Evolutionary conservation across 31 red algal species (phyloP).

Genomic region (Odonthalia washingtoniensis): DNA sequence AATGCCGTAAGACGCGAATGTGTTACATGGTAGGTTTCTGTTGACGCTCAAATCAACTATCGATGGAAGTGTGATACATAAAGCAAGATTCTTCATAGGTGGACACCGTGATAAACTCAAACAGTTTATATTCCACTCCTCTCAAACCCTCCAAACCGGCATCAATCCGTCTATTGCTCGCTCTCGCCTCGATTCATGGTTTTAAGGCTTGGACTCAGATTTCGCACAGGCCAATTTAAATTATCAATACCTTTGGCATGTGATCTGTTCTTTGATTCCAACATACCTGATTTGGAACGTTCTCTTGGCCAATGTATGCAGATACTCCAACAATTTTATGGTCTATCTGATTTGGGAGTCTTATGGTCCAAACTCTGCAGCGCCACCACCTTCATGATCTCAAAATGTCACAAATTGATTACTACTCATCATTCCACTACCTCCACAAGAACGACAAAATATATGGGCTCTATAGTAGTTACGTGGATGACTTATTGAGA

Average conservation of each 20-base stretch:
- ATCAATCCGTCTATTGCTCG: conserved; percentile 22
- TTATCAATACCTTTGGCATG: conserved; percentile 31
- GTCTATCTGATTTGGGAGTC: conserved; percentile 45
- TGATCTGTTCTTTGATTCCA: conserved; percentile 38
- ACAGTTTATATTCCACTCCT: conserved; percentile 53
- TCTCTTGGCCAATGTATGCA: conserved; percentile 28
- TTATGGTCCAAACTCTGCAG: conserved; percentile 35
- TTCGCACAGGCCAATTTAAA: conserved; percentile 57
- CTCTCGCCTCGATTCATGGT: conserved; percentile 17
- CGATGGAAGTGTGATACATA: conserved; percentile 24
- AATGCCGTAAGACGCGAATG: conserved; percentile 44
- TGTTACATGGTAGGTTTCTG: conserved; percentile 46
- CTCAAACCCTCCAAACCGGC: conserved; percentile 37
- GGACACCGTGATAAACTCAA: conserved; percentile 30
- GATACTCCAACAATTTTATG: conserved; percentile 42
- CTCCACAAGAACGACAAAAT: neutral
- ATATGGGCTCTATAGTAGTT: conserved; percentile 16
- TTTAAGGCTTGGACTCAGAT: conserved; percentile 43
- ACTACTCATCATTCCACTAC: too few species aligned
- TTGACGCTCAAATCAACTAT: conserved; percentile 49
- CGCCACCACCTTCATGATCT: conserved; percentile 20
- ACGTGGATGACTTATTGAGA: conserved; percentile 41
- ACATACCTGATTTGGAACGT: conserved; percentile 44
- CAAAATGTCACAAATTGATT: neutral
- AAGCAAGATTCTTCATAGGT: conserved; percentile 42